phyloP scores from a whole-genome alignment of 257 asterid genomes.

The Buddleja alternifolia region DNA sequence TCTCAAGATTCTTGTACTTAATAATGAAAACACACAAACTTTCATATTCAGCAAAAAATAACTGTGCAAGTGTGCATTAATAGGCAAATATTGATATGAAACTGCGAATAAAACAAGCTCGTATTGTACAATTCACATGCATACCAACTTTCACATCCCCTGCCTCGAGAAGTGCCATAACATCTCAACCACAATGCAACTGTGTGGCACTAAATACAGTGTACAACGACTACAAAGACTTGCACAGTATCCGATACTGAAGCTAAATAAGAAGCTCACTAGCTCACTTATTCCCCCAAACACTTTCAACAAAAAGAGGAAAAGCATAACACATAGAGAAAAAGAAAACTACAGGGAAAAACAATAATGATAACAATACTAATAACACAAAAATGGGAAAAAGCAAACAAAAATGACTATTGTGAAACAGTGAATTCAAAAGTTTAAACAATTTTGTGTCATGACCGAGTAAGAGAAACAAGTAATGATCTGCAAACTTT shows the following conservation, averaged over 20 bases:
- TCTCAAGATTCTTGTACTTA: not conserved
- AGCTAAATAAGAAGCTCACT: not conserved
- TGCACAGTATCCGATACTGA: not conserved
- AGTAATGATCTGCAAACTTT: not conserved
- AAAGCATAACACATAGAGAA: not conserved
- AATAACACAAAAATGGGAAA: too few species aligned
- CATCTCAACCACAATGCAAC: not conserved
- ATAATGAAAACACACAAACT: not conserved
- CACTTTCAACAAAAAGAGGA: not conserved
- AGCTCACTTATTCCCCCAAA: not conserved
- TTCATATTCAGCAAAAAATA: not conserved
- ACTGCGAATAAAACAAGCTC: not conserved
- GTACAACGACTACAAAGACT: not conserved
- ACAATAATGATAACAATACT: not conserved
- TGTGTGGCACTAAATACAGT: not conserved
- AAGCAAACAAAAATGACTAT: not conserved
- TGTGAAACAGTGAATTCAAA: not conserved
- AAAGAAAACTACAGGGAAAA: not conserved
- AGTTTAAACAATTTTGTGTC: not conserved
- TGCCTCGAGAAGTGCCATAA: not conserved
- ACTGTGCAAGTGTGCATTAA: not conserved
- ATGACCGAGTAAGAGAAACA: not conserved
- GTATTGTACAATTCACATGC: not conserved
- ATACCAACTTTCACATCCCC: not conserved
- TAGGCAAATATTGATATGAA: slow-evolving; percentile 2